Evolutionary conservation across 2,329 filamentous ascomycete species (phyloP).

Genomic region (Aspergillus calidoustus): DNA sequence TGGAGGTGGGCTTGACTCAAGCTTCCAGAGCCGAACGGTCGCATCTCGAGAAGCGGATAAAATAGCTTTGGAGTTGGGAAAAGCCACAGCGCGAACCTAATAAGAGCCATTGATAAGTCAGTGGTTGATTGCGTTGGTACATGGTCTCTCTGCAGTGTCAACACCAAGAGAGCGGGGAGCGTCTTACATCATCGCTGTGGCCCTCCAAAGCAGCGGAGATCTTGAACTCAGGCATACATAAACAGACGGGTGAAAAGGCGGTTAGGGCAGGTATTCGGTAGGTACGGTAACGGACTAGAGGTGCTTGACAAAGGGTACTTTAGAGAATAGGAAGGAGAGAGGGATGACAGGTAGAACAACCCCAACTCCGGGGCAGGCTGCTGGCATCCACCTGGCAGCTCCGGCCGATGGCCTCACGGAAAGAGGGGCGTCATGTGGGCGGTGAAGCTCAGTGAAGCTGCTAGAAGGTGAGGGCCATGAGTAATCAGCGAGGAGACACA

Average conservation of each 20-base stretch:
- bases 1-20: conserved; percentile 67
- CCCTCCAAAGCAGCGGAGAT: conserved; percentile 87
- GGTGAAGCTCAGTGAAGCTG: conserved; percentile 21
- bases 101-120: conserved; percentile 62
- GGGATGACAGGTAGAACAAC: conserved; percentile 5
- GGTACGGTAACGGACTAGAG: background rate
- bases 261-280: background rate
- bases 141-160: conserved; percentile 19
- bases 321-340: background rate
- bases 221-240: conserved; percentile 80
- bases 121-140: conserved; percentile 18
- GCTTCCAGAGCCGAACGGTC: conserved; percentile 85
- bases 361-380: conserved; percentile 14
- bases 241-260: conserved; percentile 18
- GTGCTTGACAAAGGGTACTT: background rate
- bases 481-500: conserved; percentile 2
- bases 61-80: conserved; percentile 72
- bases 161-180: conserved; percentile 22
- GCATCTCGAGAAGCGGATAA: conserved; percentile 90
- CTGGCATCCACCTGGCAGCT: conserved; percentile 3
- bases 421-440: conserved; percentile 24
- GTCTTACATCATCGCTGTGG: conserved; percentile 88
- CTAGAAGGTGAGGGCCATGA: conserved; percentile 17
- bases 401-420: background rate
- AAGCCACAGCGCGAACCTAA: conserved; percentile 85